A percentile compares a stretch with the other conserved stretches of the same genome.
These are phyloP conservation scores for Solanum bulbocastanum DNA, from an alignment of 257 asterid genomes.

Conservation along the genomic window DNA sequence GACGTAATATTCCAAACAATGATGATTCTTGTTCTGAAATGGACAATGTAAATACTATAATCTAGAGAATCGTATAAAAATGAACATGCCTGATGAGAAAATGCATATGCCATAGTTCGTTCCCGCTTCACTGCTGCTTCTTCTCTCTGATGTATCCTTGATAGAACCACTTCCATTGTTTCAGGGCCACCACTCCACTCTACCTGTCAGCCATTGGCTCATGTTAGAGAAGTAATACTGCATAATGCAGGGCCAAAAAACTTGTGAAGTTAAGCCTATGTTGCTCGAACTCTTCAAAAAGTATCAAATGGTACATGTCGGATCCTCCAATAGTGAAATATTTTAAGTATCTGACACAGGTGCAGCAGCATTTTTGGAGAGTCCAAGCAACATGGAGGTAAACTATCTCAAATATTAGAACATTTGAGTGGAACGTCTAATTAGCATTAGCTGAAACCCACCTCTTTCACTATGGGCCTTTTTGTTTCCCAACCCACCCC, in stretches of 20 bases:
- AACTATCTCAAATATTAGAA: background rate
- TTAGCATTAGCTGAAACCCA: background rate
- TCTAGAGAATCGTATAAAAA: background rate
- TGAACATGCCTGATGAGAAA: slow-evolving; percentile 64
- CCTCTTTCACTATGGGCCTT: background rate
- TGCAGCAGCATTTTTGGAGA: background rate
- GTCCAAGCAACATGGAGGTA: background rate
- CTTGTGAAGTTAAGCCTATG: background rate
- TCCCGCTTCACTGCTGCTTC: slow-evolving; percentile 86
- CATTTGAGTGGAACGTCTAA: background rate
- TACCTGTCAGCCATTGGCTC: slow-evolving; percentile 36
- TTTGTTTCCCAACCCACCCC: background rate
- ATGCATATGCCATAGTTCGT: slow-evolving; percentile 91
- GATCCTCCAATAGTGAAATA: background rate
- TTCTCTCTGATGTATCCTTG: slow-evolving; percentile 82
- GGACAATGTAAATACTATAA: background rate
- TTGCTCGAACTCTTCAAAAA: background rate
- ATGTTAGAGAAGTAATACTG: background rate
- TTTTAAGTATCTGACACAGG: background rate
- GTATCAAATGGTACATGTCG: background rate
- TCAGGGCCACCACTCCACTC: slow-evolving; percentile 86
- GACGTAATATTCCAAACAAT: background rate
- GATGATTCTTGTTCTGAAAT: background rate
- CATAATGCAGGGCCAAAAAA: background rate
- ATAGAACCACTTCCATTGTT: slow-evolving; percentile 60